Evolutionary conservation across 2,329 filamentous ascomycete genomes (phyloP), one percentile per base, ranked within the genome.

Genomic region (Tetracladium maxilliforme): DNA sequence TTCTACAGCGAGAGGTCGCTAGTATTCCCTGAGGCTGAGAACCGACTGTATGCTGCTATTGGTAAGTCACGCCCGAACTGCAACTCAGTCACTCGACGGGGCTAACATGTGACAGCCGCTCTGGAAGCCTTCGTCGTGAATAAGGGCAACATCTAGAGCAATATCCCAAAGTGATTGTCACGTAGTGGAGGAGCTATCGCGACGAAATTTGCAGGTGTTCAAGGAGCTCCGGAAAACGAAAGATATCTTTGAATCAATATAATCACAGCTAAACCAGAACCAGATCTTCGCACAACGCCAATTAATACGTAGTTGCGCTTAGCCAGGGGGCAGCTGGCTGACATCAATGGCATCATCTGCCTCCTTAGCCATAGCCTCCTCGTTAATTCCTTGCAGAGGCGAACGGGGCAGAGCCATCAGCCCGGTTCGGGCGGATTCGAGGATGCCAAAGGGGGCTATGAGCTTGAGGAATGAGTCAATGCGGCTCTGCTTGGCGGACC

Each of bases 381-480:
- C 82, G 27, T 67, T 68, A 14, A 70, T 66, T 30, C 71, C 77
- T 33, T 80, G 71, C 23, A 98, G 70, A 19, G 90, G 90, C 18
- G 90, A 93, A 38, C 90, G 78, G 30, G 90, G 90, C 37, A 98
- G 64, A 23, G 90, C 90, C 87, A 95, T 98, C 30, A 98, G 66
- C 50, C 90, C 90, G 30, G 90, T 95, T 33, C 90, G 73, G 25
- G 87, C 84, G 25, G 86, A 94, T 58, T 98, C 90, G 25, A 98
- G 67, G 40, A 98, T 93, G 45, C 90, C 90, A 49, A 95, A 98
- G 9, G 87, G 87, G 29, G 72, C 66, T 44, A 98, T 75, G 33
- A 98, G 68, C 60, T 95, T 98, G 57, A 98, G 77, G 63, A 94
- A 98, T 3, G 84, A 92, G 55, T 98, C 84, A 46, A 98, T 93